These are phyloP conservation scores for Penicillium polonicum DNA, from an alignment of 2,329 filamentous ascomycete genomes.

Conservation along the genomic window DNA sequence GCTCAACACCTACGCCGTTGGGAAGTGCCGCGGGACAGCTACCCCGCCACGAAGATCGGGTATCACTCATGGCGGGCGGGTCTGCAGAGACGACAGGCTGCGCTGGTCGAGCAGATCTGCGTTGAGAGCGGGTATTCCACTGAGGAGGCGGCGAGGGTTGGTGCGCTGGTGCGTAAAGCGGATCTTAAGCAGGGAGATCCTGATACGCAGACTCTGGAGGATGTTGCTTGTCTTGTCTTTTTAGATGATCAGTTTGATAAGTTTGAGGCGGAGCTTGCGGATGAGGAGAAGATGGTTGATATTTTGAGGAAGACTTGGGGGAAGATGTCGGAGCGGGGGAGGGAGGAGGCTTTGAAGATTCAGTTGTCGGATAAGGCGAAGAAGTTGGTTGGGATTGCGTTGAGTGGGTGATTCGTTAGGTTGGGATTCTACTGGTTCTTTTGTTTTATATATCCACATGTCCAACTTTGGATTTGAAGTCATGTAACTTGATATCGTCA, in stretches of 20 bases:
- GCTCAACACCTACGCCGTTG: slow-evolving; percentile 84
- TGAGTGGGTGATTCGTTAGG: slow-evolving; percentile 40
- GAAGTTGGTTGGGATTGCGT: slow-evolving; percentile 62
- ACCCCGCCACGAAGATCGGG: slow-evolving; percentile 71
- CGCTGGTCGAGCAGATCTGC: slow-evolving; percentile 58
- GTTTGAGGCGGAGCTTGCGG: slow-evolving; percentile 66
- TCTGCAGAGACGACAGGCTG: slow-evolving; percentile 69
- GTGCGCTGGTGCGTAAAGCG: slow-evolving; percentile 75
- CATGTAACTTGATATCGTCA: neutral
- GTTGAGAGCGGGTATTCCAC: slow-evolving; percentile 49
- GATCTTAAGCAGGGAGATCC: slow-evolving; percentile 55
- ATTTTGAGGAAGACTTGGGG: slow-evolving; percentile 73
- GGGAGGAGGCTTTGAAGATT: slow-evolving; percentile 64
- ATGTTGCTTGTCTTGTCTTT: slow-evolving; percentile 84
- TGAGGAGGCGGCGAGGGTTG: slow-evolving; percentile 62
- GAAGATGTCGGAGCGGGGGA: slow-evolving; percentile 68
- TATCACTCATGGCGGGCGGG: slow-evolving; percentile 78
- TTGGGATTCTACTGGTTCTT: neutral
- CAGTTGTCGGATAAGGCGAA: slow-evolving; percentile 62
- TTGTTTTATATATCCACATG: slow-evolving; percentile 2
- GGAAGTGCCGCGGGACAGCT: slow-evolving; percentile 73
- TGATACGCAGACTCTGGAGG: slow-evolving; percentile 71
- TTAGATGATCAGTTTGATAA: slow-evolving; percentile 81
- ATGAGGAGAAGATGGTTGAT: slow-evolving; percentile 73
- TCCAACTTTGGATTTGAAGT: neutral